Percentiles rank a stretch among this genome's conserved stretches.
Evolutionary conservation across 768 basidiomycete genomes (phyloP).

Genomic region (Rhodotorula paludigena): DNA sequence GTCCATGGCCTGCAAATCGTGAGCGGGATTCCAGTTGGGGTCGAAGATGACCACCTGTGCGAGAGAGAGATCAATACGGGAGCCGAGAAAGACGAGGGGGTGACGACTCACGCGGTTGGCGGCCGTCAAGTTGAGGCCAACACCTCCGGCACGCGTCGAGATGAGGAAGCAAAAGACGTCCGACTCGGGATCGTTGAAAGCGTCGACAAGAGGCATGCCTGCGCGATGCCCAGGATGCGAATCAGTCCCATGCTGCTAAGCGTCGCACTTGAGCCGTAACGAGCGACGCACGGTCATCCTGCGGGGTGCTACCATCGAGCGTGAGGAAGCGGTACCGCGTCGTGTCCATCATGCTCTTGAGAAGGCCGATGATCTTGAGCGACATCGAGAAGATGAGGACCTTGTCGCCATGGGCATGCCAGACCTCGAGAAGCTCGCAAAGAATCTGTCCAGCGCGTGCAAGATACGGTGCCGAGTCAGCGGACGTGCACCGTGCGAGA

Average conservation of each 20-base stretch:
- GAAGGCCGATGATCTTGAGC: constrained; percentile 32
- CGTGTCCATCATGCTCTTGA: constrained; percentile 32
- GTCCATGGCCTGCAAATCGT: constrained; percentile 65
- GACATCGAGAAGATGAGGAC: constrained; percentile 85
- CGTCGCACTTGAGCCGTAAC: background rate
- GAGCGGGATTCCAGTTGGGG: constrained; percentile 95
- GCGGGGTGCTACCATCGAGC: constrained; percentile 70
- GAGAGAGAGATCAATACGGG: background rate
- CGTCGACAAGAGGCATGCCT: constrained; percentile 88
- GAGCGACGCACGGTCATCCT: constrained; percentile 59
- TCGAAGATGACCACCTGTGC: constrained; percentile 17
- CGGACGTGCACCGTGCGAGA: no score
- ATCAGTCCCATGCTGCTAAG: background rate
- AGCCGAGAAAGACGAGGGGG: constrained; percentile 41
- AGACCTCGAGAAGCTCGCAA: constrained; percentile 63
- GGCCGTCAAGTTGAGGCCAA: constrained; percentile 82
- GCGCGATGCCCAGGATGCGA: no score
- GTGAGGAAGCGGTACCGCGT: constrained; percentile 40
- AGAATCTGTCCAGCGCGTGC: constrained; percentile 59
- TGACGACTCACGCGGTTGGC: constrained; percentile 86
- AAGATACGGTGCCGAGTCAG: no score
- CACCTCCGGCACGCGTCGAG: constrained; percentile 92
- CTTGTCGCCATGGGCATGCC: constrained; percentile 65
- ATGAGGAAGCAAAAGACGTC: constrained; percentile 87
- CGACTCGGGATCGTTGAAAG: constrained; percentile 83